Evolutionary conservation across 2,329 filamentous ascomycete species (phyloP).

Genomic region (Xylaria sp.): DNA sequence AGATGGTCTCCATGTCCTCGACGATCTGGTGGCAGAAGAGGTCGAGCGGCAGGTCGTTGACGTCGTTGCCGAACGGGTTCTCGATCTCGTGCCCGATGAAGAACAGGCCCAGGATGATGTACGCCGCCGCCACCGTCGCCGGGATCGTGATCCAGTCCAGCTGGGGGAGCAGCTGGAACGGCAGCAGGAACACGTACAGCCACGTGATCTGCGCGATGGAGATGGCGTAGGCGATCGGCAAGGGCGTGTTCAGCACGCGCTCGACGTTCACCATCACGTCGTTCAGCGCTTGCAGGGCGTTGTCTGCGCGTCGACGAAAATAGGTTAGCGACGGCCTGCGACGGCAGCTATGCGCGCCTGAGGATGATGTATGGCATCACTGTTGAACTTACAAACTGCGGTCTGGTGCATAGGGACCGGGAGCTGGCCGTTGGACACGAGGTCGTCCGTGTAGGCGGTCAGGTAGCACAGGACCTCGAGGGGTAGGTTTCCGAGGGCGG

Average conservation of each 20-base stretch:
- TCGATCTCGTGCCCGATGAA: slow-evolving; percentile 81
- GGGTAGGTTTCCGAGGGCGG: slow-evolving; percentile 80
- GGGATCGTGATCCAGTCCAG: slow-evolving; percentile 79
- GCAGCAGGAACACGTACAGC: slow-evolving; percentile 78
- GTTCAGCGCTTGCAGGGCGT: slow-evolving; percentile 65
- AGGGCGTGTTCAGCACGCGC: slow-evolving; percentile 78
- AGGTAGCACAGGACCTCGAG: slow-evolving; percentile 79
- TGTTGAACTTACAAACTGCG: slow-evolving; percentile 46
- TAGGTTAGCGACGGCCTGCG: slow-evolving; percentile 33
- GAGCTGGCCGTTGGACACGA: slow-evolving; percentile 59
- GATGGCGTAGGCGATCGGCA: slow-evolving; percentile 82
- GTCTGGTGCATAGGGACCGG: slow-evolving; percentile 62
- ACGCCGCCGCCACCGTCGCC: slow-evolving; percentile 70
- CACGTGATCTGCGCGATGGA: slow-evolving; percentile 85
- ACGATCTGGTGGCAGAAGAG: slow-evolving; percentile 75
- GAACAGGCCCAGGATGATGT: slow-evolving; percentile 79
- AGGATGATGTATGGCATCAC: too few relatives aligned
- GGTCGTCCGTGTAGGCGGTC: slow-evolving; percentile 64
- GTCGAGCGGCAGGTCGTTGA: slow-evolving; percentile 80
- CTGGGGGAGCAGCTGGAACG: slow-evolving; percentile 72
- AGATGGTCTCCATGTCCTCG: slow-evolving; percentile 74
- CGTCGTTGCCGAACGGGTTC: slow-evolving; percentile 81
- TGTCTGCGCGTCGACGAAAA: slow-evolving; percentile 53
- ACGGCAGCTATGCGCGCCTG: too few relatives aligned
- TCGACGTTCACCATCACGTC: slow-evolving; percentile 75